Base-by-base conservation (phyloP, 331 rosid species). In the Prunus yedoensis region DNA sequence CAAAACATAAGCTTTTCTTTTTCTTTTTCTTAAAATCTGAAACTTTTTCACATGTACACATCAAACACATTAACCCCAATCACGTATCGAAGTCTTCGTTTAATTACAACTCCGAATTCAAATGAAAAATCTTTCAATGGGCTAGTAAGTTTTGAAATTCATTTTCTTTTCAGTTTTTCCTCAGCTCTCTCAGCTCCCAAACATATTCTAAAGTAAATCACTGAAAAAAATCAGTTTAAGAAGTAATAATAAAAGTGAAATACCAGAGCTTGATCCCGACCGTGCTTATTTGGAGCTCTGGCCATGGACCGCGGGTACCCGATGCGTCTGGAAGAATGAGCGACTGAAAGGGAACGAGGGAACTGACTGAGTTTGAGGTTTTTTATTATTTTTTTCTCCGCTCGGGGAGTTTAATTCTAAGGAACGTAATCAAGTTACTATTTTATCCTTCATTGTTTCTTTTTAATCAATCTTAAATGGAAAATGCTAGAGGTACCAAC, bases 261-360 rank as follows among this genome's bases (percentile, higher is more conserved):
- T 83, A 86, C 90, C 90, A 79, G 78, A 79, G 83, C 74, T 56
- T 81, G 75, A 58, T 86, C 88, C 43, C 90, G 88, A 18, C 83
- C 83, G 82, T 86, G 90, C 83, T 86, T 86, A 77, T 71, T 82
- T 51, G 88, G 83, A 72, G 69, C 77, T 78, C 85, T 64, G 54
- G 86, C 88, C 90, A 86, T 86, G 77, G 65, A 56, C 53, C 69
- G 32, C 20, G 53, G 4, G 25, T 4, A 27, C n/a, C 23, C 64
- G 76, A 68, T 25, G 74, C 49, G 68, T 49, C 76, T 45, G 66
- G 61, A 60, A 60, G 71, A 61, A 10, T 66, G 61, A 4, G 15
- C 12, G 62, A 20, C 23, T 11, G 35, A 41, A 41, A 35, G 21
- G 12, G 21, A 28, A 3, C 15, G 17, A 57, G 7, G 59, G 4